These are phyloP conservation scores for Desmodesmus armatus DNA, from an alignment of 139 green algal genomes.

Conservation along the genomic window DNA sequence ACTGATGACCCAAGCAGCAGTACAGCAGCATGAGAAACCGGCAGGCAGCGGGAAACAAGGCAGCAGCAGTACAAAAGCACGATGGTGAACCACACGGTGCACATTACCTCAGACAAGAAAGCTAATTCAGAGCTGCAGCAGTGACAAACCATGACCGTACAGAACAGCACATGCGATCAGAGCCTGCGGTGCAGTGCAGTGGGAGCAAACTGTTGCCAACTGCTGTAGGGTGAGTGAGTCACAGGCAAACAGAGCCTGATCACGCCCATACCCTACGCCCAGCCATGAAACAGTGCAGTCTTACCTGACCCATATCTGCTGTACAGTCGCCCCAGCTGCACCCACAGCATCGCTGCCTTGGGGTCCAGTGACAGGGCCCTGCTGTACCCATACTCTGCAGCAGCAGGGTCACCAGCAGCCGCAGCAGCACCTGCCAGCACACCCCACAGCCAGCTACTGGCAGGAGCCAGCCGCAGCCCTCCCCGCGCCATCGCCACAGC, in stretches of 20 bases:
- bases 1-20: conserved; percentile 22
- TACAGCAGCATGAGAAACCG: not conserved
- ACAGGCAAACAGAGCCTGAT: no score
- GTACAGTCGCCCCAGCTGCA: conserved; percentile 80
- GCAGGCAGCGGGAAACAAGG: not conserved
- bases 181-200: no score
- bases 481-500: conserved; percentile 45
- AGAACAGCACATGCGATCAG: not conserved
- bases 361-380: conserved; percentile 81
- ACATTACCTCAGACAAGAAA: not conserved
- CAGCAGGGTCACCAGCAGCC: conserved; percentile 23
- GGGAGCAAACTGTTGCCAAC: no score
- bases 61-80: not conserved
- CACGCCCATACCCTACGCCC: no score
- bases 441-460: conserved; percentile 70
- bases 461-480: conserved; percentile 65
- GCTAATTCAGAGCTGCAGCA: not conserved
- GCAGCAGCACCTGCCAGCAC: conserved; percentile 55
- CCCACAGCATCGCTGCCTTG: conserved; percentile 67
- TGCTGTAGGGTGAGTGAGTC: no score
- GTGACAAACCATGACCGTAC: no score
- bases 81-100: not conserved
- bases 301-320: conserved; percentile 45
- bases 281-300: no score
- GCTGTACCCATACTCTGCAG: conserved; percentile 74